phyloP scores from a whole-genome alignment of 306 rosid species.

The Acmispon strigosus region DNA sequence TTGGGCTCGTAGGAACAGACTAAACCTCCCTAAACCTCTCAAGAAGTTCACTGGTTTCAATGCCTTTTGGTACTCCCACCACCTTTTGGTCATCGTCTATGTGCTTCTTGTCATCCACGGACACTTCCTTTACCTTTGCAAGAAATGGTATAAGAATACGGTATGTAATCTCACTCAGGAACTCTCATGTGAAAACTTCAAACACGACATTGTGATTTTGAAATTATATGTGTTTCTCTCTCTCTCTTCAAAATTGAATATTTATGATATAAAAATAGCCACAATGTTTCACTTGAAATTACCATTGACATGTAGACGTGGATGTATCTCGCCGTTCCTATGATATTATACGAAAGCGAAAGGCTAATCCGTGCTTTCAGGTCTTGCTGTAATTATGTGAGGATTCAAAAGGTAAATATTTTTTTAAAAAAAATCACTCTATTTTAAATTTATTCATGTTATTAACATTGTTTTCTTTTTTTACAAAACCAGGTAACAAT shows the following conservation, averaged over 20 bases:
- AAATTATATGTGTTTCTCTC: background rate
- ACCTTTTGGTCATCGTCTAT: constrained; percentile 74
- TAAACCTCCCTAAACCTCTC: constrained; percentile 57
- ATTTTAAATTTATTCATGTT: no score
- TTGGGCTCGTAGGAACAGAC: constrained; percentile 65
- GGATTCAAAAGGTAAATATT: constrained; percentile 47
- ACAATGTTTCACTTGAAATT: no score
- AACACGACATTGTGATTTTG: background rate
- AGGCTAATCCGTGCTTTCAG: constrained; percentile 68
- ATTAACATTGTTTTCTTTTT: background rate
- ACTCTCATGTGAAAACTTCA: background rate
- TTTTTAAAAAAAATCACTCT: background rate
- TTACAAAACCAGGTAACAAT: constrained; percentile 55
- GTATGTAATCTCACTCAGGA: constrained; percentile 20
- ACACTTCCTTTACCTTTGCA: constrained; percentile 62
- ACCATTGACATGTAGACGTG: constrained; percentile 67
- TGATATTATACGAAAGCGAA: constrained; percentile 64
- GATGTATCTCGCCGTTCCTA: constrained; percentile 85
- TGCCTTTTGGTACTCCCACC: constrained; percentile 95
- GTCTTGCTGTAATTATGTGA: constrained; percentile 53
- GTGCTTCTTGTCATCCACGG: constrained; percentile 70
- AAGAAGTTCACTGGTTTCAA: constrained; percentile 80
- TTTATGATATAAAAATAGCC: no score
- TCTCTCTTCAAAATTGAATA: no score
- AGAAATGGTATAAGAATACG: constrained; percentile 77